Evolutionary conservation across 2,329 filamentous ascomycete genomes (phyloP).

Genomic region (Pyrenophora tritici-repentis): DNA sequence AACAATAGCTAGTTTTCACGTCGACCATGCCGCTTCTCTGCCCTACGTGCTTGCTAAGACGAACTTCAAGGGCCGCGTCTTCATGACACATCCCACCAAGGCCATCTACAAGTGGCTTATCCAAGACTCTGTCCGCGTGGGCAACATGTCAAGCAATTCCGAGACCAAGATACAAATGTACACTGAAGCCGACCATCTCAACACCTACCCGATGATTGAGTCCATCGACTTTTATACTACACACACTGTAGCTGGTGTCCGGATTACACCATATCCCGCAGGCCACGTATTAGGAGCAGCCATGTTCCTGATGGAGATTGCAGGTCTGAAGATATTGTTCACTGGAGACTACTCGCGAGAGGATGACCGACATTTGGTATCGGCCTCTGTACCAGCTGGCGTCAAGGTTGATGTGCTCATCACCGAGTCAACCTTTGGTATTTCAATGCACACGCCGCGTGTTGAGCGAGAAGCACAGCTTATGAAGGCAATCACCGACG

Average conservation of each 20-base stretch:
- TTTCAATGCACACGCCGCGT: conserved; percentile 89
- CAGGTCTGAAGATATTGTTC: conserved; percentile 94
- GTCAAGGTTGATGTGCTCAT: conserved; percentile 96
- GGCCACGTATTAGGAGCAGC: conserved; percentile 97
- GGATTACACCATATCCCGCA: conserved; percentile 94
- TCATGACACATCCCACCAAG: conserved; percentile 99
- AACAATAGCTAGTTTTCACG: conserved; percentile 75
- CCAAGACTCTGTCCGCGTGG: conserved; percentile 92
- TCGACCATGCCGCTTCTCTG: conserved; percentile 97
- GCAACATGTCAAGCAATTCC: conserved; percentile 67
- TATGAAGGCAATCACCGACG: conserved; percentile 92
- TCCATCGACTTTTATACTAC: conserved; percentile 98
- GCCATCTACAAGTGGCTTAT: conserved; percentile 99
- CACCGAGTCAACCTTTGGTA: conserved; percentile 95
- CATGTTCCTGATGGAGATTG: conserved; percentile 98
- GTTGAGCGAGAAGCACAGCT: conserved; percentile 88
- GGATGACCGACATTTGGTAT: conserved; percentile 92
- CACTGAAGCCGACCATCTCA: conserved; percentile 92
- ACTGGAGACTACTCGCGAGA: conserved; percentile 97
- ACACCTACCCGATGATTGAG: conserved; percentile 91
- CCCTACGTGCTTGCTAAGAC: conserved; percentile 98
- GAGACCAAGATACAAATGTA: conserved; percentile 74
- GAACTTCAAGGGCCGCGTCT: conserved; percentile 93
- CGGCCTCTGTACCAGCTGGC: conserved; percentile 84
- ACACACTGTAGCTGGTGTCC: conserved; percentile 93